Conservation (phyloP, 2,329 filamentous ascomycete genomes). For the Neopestalotiopsis sp. region DNA sequence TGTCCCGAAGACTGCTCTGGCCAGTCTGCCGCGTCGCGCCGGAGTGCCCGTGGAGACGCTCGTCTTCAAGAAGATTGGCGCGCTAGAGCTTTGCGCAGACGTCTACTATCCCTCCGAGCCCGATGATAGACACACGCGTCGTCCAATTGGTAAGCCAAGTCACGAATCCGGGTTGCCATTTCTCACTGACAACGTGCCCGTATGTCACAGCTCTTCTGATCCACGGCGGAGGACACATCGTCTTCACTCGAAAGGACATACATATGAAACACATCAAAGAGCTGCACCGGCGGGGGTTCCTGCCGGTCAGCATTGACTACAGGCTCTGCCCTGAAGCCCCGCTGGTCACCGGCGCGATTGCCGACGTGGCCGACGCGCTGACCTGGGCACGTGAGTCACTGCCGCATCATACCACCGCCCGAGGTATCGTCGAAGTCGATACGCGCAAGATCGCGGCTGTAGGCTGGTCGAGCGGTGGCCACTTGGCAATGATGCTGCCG, state of each 20-base stretch:
- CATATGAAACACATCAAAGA: slow-evolving; percentile 40
- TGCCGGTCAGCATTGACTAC: slow-evolving; percentile 56
- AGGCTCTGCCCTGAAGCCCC: slow-evolving; percentile 53
- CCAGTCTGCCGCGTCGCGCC: too few relatives aligned
- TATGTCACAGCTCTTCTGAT: slow-evolving; percentile 42
- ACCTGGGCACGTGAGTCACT: slow-evolving; percentile 43
- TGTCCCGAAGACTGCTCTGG: background rate
- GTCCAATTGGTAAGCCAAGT: slow-evolving; percentile 15
- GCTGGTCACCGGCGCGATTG: slow-evolving; percentile 49
- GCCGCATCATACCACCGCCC: slow-evolving; percentile 25
- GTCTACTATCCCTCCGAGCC: slow-evolving; percentile 35
- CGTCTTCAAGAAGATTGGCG: slow-evolving; percentile 26
- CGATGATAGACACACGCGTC: background rate
- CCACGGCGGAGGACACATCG: slow-evolving; percentile 48
- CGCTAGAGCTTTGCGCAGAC: slow-evolving; percentile 33
- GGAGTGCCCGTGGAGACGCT: slow-evolving; percentile 22
- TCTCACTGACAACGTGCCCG: too few relatives aligned
- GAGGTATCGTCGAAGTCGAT: slow-evolving; percentile 28
- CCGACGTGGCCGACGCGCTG: slow-evolving; percentile 48
- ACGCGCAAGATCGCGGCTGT: slow-evolving; percentile 41
- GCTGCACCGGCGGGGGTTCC: slow-evolving; percentile 44
- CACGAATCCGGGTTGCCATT: too few relatives aligned
- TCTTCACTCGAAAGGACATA: slow-evolving; percentile 42
- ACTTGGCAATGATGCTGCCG: slow-evolving; percentile 47
- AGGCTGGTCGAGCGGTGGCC: slow-evolving; percentile 55